Percentiles rank a stretch among this genome's conserved stretches.
Evolutionary conservation across 371 early-diverging fungal species (phyloP).

Genomic region (Massospora cicadina): DNA sequence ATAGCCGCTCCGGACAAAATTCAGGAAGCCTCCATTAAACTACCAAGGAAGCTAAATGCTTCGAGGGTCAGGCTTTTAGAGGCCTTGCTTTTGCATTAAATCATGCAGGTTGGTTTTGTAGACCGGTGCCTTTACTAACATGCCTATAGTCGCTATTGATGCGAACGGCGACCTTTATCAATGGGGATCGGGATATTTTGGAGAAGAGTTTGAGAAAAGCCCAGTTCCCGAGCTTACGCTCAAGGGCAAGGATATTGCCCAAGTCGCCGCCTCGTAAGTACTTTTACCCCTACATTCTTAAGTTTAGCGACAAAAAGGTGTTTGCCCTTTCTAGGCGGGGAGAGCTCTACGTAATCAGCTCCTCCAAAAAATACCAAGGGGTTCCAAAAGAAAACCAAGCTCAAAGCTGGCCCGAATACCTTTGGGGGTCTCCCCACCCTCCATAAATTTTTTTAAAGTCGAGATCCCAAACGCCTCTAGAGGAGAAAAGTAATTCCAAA

Average conservation of each 20-base stretch:
- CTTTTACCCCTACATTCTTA: not conserved
- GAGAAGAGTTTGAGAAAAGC: not conserved
- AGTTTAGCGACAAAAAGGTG: not conserved
- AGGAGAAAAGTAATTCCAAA: not conserved
- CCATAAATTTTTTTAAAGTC: not conserved
- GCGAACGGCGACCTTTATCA: constrained; percentile 1
- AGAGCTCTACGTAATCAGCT: not conserved
- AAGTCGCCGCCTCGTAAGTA: not conserved
- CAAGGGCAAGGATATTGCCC: not conserved
- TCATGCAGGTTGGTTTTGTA: not conserved
- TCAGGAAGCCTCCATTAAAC: not conserved
- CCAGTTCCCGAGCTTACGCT: not conserved
- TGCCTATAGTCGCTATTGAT: constrained; percentile 1
- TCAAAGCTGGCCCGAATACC: not conserved
- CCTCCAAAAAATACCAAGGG: constrained; percentile 1
- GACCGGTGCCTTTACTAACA: not conserved
- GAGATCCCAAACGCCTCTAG: not conserved
- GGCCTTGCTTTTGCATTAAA: not conserved
- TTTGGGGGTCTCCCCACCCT: not conserved
- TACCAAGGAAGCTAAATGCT: not conserved
- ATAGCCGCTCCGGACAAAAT: not conserved
- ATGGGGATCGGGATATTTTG: constrained; percentile 5
- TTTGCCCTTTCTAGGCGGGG: not conserved
- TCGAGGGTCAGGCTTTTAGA: not conserved
- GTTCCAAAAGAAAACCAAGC: not conserved